These are phyloP conservation scores for Lepiota brunneoincarnata DNA, from an alignment of 768 basidiomycete genomes.

Conservation along the genomic window DNA sequence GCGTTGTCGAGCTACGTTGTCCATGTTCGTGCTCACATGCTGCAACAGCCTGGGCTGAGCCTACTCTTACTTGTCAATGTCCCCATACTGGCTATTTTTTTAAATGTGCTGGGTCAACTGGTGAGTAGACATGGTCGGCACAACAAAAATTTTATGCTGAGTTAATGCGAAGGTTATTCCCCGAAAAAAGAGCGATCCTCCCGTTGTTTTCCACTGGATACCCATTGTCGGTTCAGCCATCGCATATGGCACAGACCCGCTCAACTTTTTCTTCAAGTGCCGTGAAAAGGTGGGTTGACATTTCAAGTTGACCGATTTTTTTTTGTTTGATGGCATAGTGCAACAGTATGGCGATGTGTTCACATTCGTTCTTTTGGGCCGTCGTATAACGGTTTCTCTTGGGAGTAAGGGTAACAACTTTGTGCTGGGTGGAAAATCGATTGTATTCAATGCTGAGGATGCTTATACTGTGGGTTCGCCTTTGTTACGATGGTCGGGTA, in stretches of 20 bases:
- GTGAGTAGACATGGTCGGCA: conserved; percentile 46
- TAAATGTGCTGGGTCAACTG: conserved; percentile 80
- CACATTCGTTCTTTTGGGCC: conserved; percentile 89
- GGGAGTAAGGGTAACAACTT: conserved; percentile 94
- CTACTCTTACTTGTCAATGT: conserved; percentile 58
- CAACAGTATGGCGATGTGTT: conserved; percentile 93
- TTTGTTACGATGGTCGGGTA: conserved; percentile 9
- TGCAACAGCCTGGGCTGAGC: conserved; percentile 32
- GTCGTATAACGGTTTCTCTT: conserved; percentile 86
- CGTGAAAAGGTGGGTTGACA: conserved; percentile 62
- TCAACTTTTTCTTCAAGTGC: conserved; percentile 81
- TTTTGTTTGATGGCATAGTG: too few species aligned
- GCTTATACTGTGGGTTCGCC: conserved; percentile 75
- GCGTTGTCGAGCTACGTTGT: conserved; percentile 42
- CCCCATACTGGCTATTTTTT: conserved; percentile 61
- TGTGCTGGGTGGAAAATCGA: conserved; percentile 89
- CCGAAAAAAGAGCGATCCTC: conserved; percentile 70
- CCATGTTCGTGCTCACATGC: conserved; percentile 37
- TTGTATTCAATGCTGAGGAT: conserved; percentile 91
- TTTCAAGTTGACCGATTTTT: neutral
- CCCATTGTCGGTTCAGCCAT: conserved; percentile 90
- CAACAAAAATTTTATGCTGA: too few species aligned
- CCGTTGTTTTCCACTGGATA: conserved; percentile 90
- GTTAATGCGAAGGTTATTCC: too few species aligned
- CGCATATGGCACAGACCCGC: conserved; percentile 88